These are phyloP conservation scores for Scedosporium aurantiacum DNA, from an alignment of 2,329 filamentous ascomycete species.

Conservation along the genomic window DNA sequence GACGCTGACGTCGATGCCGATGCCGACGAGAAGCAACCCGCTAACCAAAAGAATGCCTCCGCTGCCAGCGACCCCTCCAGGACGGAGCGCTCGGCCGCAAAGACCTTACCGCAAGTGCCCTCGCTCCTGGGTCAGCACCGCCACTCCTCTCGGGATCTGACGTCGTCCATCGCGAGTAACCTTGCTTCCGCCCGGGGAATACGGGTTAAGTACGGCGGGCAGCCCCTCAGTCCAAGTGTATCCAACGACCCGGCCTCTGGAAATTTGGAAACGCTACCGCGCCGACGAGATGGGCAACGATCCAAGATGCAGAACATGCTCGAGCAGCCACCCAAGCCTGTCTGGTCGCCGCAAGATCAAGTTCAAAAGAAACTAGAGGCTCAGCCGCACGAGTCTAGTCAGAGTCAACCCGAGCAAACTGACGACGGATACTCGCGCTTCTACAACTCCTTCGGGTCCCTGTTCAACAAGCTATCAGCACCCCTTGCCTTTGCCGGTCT, in stretches of 20 bases:
- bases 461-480: slow-evolving; percentile 81
- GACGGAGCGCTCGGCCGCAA: background rate
- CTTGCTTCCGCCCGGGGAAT: slow-evolving; percentile 79
- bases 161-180: slow-evolving; percentile 80
- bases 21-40: slow-evolving; percentile 24
- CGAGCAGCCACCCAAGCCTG: slow-evolving; percentile 41
- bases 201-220: slow-evolving; percentile 49
- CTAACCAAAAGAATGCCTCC: background rate
- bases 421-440: slow-evolving; percentile 84
- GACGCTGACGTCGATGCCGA: slow-evolving; percentile 18
- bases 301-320: slow-evolving; percentile 46
- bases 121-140: slow-evolving; percentile 27
- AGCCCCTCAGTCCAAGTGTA: slow-evolving; percentile 60
- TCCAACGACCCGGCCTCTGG: slow-evolving; percentile 65
- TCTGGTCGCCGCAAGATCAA: slow-evolving; percentile 35
- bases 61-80: background rate
- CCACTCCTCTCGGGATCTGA: slow-evolving; percentile 54
- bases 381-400: slow-evolving; percentile 7
- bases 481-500: slow-evolving; percentile 88
- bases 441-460: slow-evolving; percentile 80
- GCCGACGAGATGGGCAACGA: slow-evolving; percentile 33
- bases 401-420: slow-evolving; percentile 30
- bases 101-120: slow-evolving; percentile 9
- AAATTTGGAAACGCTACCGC: slow-evolving; percentile 48
- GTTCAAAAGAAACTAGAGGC: slow-evolving; percentile 10